phyloP scores from a whole-genome alignment of 768 basidiomycete species.

The Psilocybe cubensis region DNA sequence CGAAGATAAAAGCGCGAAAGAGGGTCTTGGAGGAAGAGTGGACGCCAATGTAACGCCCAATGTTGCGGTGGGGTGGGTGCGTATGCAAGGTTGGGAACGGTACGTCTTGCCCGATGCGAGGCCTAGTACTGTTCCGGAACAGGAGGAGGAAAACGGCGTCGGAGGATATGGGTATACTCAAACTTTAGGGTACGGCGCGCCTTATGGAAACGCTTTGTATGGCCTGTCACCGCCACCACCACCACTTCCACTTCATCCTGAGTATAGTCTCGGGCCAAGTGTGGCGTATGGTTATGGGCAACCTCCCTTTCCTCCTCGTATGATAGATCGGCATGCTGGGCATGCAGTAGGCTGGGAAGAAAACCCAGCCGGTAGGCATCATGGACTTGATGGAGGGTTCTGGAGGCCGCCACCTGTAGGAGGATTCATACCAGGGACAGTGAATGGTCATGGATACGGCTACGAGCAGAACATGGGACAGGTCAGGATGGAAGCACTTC shows the following conservation, averaged over 20 bases:
- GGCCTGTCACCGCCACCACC: neutral
- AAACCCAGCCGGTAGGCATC: neutral
- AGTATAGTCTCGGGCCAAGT: slow-evolving; percentile 2
- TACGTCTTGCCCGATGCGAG: slow-evolving; percentile 69
- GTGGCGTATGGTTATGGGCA: neutral
- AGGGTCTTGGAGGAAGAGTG: neutral
- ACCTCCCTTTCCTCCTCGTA: neutral
- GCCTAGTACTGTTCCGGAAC: slow-evolving; percentile 44
- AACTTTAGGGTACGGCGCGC: neutral
- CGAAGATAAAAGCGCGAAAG: neutral
- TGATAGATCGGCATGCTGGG: neutral
- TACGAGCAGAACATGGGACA: neutral
- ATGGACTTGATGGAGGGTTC: neutral
- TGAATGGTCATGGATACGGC: neutral
- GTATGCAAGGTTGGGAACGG: slow-evolving; percentile 68
- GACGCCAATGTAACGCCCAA: neutral
- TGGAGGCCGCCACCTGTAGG: neutral
- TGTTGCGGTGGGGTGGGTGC: slow-evolving; percentile 51
- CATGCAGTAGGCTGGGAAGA: neutral
- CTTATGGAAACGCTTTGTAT: neutral
- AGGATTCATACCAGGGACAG: neutral
- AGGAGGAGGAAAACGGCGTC: slow-evolving; percentile 15
- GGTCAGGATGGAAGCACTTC: neutral
- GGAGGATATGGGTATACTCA: neutral
- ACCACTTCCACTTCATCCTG: neutral